Percentiles rank a stretch among this genome's conserved stretches.
These are phyloP conservation scores for Leishmania mexicana DNA, from an alignment of 208 protist genomes.

Conservation along the genomic window DNA sequence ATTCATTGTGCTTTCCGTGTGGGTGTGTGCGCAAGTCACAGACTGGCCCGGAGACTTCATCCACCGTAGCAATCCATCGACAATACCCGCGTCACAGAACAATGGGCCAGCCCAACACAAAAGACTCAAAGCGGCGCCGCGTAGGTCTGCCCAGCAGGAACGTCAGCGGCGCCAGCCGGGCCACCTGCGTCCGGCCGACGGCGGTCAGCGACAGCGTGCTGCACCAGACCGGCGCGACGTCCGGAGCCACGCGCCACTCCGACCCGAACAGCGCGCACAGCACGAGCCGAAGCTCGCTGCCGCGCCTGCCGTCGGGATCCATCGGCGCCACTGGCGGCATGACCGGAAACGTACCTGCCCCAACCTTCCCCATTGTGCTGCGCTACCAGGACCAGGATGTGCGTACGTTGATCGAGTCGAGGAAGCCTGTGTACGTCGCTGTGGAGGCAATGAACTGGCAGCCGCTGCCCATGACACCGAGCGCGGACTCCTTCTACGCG, in stretches of 20 bases:
- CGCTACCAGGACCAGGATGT: conserved; percentile 79
- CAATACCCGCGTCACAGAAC: not conserved
- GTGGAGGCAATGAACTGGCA: conserved; percentile 79
- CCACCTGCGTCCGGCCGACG: conserved; percentile 39
- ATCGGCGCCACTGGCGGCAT: not conserved
- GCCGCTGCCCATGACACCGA: conserved; percentile 78
- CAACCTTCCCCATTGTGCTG: conserved; percentile 77
- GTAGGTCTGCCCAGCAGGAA: conserved; percentile 8
- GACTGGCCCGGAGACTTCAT: not conserved
- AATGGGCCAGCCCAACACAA: conserved; percentile 76
- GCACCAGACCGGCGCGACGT: conserved; percentile 23
- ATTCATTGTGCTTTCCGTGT: not conserved
- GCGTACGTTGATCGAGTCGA: conserved; percentile 39
- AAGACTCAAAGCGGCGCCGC: conserved; percentile 48
- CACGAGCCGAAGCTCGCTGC: conserved; percentile 12
- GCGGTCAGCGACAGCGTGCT: conserved; percentile 47
- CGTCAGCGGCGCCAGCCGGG: conserved; percentile 6
- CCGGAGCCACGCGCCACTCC: conserved; percentile 20
- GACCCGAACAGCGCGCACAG: conserved; percentile 23
- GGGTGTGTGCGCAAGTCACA: not conserved
- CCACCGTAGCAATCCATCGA: not conserved
- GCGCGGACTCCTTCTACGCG: conserved; percentile 86
- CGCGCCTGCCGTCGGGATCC: conserved; percentile 14
- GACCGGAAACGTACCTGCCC: not conserved
- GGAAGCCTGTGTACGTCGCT: conserved; percentile 49